phyloP scores from a whole-genome alignment of 306 rosid genomes.

The Astragalus membranaceus region DNA sequence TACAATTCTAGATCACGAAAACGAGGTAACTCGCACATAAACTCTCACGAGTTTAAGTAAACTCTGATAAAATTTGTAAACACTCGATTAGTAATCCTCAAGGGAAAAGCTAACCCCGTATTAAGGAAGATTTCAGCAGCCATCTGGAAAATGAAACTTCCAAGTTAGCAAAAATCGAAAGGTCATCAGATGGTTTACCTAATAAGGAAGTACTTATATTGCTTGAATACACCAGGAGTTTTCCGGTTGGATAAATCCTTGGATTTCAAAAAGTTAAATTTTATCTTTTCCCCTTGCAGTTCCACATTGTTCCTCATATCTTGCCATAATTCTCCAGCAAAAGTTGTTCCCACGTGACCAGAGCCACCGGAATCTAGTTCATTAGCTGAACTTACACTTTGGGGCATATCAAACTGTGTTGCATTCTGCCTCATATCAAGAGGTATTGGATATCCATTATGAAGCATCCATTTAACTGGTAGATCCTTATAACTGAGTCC shows the following conservation, averaged over 20 bases:
- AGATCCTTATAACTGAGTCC: slow-evolving; percentile 55
- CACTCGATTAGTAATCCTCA: neutral
- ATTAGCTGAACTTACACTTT: slow-evolving; percentile 21
- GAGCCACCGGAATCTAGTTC: slow-evolving; percentile 31
- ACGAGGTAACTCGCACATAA: too few relatives aligned
- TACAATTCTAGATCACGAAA: too few relatives aligned
- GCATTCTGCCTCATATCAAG: slow-evolving; percentile 60
- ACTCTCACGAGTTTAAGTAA: too few relatives aligned
- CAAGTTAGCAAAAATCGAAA: neutral
- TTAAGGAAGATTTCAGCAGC: neutral
- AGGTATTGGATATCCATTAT: slow-evolving; percentile 73
- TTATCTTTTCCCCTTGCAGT: slow-evolving; percentile 56
- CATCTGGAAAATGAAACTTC: slow-evolving; percentile 8
- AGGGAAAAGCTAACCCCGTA: neutral
- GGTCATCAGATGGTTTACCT: slow-evolving; percentile 43
- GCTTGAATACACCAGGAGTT: slow-evolving; percentile 70
- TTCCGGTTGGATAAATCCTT: slow-evolving; percentile 70
- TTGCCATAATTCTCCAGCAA: slow-evolving; percentile 89
- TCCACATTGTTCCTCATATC: slow-evolving; percentile 61
- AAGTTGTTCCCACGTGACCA: slow-evolving; percentile 39
- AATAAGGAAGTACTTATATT: slow-evolving; percentile 77
- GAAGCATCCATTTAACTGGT: slow-evolving; percentile 88
- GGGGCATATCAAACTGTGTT: slow-evolving; percentile 22
- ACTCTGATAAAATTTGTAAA: too few relatives aligned
- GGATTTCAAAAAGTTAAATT: slow-evolving; percentile 53